Evolutionary conservation across 2,329 filamentous ascomycete species (phyloP), one percentile per base, ranked within the genome.

Genomic region (Talaromyces atroroseus): DNA sequence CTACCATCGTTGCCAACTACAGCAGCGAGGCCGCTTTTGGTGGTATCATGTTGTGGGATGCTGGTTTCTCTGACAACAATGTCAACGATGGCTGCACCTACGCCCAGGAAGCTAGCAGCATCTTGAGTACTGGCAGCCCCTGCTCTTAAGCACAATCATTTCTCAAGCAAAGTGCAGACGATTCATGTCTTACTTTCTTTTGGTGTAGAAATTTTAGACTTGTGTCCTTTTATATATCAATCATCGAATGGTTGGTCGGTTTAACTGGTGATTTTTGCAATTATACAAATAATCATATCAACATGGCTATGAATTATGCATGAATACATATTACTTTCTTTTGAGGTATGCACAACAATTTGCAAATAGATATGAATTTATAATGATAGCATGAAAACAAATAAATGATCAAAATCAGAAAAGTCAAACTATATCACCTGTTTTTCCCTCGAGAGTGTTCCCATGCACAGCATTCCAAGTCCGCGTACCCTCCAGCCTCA

Each of bases 41-140:
- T 42, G 82, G 82, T 69, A 71, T 83, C 42, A 84, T 84, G 81
- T 65, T 84, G 5, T 84, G 80, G 79, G 81, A 83, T 52, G 78
- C 80, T 5, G 80, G 78, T 1, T 71, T 72, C 11, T 75, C 76
- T n/a, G 66, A 73, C 12, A 69, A 70, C 52, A 82, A 82, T 63
- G 55, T 67, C 14, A 71, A 76, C 54, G 72, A 76, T 54, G 73
- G 67, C n/a, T 62, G 71, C 48, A 68, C 70, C 20, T 82, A 78
- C 66, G 70, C 73, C 2, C 68, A 73, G 52, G 75, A 76, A 68
- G 77, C 80, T 59, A 81, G 80, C 71, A 65, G 74, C 8, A 71
- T 77, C 47, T 64, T 79, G 26, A 52, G 46, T 18, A 55, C 56
- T 23, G 56, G 56, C 29, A 42, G 24, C 34, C 36, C 40, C 32